These are phyloP conservation scores for Populus tremula DNA, from an alignment of 345 rosid genomes.

Conservation along the genomic window DNA sequence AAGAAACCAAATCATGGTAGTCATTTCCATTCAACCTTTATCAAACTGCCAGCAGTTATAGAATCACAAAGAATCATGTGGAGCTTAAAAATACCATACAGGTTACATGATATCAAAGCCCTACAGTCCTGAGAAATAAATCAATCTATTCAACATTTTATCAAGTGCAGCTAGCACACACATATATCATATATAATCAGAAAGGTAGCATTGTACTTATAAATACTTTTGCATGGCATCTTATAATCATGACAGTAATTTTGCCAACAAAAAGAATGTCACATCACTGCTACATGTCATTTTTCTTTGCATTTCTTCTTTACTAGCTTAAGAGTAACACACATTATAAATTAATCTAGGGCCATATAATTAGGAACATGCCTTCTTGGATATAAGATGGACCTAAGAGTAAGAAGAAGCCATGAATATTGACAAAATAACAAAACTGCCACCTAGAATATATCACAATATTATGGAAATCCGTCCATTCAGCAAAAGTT, in stretches of 20 bases:
- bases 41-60: background rate
- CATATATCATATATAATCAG: background rate
- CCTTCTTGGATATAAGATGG: background rate
- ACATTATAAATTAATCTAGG: background rate
- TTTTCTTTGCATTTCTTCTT: background rate
- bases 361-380: background rate
- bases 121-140: background rate
- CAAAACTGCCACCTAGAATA: background rate
- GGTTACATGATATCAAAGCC: background rate
- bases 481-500: background rate
- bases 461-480: background rate
- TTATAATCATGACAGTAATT: background rate
- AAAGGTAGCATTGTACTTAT: background rate
- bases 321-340: background rate
- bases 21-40: background rate
- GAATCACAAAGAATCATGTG: background rate
- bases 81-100: background rate
- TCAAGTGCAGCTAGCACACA: background rate
- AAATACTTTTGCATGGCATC: background rate
- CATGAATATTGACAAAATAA: background rate
- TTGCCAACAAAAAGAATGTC: background rate
- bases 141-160: background rate
- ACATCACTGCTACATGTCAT: background rate
- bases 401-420: background rate
- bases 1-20: background rate